Evolutionary conservation across 2,329 filamentous ascomycete species (phyloP).

Genomic region (Epichloe sibirici): DNA sequence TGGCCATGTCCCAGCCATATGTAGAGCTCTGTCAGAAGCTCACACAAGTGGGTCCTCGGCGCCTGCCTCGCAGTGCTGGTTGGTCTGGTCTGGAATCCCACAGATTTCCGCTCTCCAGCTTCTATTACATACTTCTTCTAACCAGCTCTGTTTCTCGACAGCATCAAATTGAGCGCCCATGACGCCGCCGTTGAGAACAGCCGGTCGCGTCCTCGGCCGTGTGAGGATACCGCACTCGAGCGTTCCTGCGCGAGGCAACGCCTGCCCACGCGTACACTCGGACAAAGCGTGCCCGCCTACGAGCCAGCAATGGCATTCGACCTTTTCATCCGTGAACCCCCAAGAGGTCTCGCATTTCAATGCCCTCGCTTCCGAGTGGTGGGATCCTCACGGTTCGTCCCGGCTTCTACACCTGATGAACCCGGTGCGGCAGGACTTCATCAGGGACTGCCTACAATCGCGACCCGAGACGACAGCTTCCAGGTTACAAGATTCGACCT

Average conservation of each 20-base stretch:
- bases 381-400: slow-evolving; percentile 89
- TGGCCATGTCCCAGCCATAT: too few relatives aligned
- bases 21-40: too few relatives aligned
- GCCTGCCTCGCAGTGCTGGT: not conserved
- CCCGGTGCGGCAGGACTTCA: slow-evolving; percentile 88
- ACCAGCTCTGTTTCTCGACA: not conserved
- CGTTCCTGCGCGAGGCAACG: not conserved
- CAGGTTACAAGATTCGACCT: slow-evolving; percentile 14
- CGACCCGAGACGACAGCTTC: slow-evolving; percentile 28
- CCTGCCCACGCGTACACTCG: not conserved
- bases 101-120: not conserved
- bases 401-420: slow-evolving; percentile 96
- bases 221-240: not conserved
- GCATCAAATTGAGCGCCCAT: not conserved
- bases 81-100: not conserved
- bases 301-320: slow-evolving; percentile 11
- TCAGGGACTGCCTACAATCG: slow-evolving; percentile 54
- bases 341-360: slow-evolving; percentile 92
- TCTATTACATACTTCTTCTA: not conserved
- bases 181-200: not conserved
- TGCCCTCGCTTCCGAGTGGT: slow-evolving; percentile 85
- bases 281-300: not conserved
- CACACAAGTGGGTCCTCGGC: not conserved
- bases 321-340: slow-evolving; percentile 65
- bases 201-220: slow-evolving; percentile 1